phyloP scores from a whole-genome alignment of 257 asterid genomes.

The Echites panduratus region DNA sequence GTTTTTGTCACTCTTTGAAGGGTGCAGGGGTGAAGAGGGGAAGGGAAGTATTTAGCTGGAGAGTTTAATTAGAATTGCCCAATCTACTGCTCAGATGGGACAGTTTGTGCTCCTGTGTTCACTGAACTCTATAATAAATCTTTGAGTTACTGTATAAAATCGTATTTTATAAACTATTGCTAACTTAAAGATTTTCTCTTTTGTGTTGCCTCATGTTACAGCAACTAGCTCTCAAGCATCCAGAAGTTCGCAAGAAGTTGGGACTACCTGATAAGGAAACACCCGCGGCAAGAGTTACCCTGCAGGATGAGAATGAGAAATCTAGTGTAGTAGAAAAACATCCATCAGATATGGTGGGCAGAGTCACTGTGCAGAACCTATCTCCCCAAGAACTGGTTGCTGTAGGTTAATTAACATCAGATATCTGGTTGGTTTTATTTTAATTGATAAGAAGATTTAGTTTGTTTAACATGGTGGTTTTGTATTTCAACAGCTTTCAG shows the following conservation, averaged over 20 bases:
- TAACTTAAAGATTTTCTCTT: neutral
- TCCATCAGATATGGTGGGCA: conserved; percentile 40
- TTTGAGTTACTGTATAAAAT: too few relatives aligned
- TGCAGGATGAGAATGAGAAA: conserved; percentile 25
- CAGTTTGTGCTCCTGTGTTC: neutral
- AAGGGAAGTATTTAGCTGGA: neutral
- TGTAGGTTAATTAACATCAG: conserved; percentile 37
- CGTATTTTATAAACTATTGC: too few relatives aligned
- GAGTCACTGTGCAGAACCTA: conserved; percentile 41
- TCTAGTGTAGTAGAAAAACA: conserved; percentile 25
- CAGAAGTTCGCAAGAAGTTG: conserved; percentile 50
- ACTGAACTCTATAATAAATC: neutral
- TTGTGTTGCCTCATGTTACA: conserved; percentile 22
- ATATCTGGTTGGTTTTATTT: neutral
- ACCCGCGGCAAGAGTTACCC: conserved; percentile 26
- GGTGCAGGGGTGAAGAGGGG: neutral
- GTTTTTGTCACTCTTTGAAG: neutral
- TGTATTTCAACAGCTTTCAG: conserved; percentile 50
- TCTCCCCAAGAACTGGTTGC: conserved; percentile 62
- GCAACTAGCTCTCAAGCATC: conserved; percentile 65
- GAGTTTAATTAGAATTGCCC: neutral
- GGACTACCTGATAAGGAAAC: conserved; percentile 59
- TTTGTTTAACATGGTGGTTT: conserved; percentile 9
- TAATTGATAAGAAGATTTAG: neutral
- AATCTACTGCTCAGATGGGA: neutral